Evolutionary conservation across 192 early-diverging fungal genomes (phyloP), one percentile per base, ranked within the genome.

Genomic region (Backusella morwellensis): DNA sequence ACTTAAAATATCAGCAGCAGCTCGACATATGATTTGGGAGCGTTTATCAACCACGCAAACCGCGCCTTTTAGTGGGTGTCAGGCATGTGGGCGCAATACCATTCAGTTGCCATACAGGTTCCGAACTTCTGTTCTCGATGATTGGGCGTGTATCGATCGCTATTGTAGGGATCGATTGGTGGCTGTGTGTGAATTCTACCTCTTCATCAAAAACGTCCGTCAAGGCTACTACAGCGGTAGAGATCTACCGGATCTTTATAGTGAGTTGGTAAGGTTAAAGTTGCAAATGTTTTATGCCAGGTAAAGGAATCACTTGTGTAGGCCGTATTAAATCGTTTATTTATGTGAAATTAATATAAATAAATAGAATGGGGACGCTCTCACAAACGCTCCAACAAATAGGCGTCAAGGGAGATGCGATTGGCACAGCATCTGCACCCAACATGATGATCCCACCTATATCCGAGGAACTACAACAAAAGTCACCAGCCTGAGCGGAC

Each of bases 111-210:
- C 88, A 6, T 92, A 90, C 70, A 86, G 89, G 67, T 94, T 93
- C 80, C 87, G 92, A 44, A 91, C 93, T 78, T 87, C 90, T 3
- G 77, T 83, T n/a, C 85, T 83, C 41, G 90, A 90, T 59, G 92
- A 93, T 66, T 95, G 93, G 93, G 87, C 89, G 38, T 90, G 89
- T 63, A 88, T 93, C 69, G 93, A 93, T 80, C 86, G 87, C 14
- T 90, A 91, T 76, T 99, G 97, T 80, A 95, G 95, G 34, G 97
- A 98, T 82, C 87, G 97, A 14, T 78, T 99, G n/a, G 93, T 97
- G 6, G 92, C 96, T 12, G 95, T 93, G 15, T 93, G 94, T 75
- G 96, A 98, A 74, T 98, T 99, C 75, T 99, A 97, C 83, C 89
- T 92, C 38, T 98, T 98, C 85, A 86, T 97, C 42, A 89, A 95